Base-by-base conservation (phyloP, 345 rosid genomes). In the Microthlaspi erraticum region DNA sequence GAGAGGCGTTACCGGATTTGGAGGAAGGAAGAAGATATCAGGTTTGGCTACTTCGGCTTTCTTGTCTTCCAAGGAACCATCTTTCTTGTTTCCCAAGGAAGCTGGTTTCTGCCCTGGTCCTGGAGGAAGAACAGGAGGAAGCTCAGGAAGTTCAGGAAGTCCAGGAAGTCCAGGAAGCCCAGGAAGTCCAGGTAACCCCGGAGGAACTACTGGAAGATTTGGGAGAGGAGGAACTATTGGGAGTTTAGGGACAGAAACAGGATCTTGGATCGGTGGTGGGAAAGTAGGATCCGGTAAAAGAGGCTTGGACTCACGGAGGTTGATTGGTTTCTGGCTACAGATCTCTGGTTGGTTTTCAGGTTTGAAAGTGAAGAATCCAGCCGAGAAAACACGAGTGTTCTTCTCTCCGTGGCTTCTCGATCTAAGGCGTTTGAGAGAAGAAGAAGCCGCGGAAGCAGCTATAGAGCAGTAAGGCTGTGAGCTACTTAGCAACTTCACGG, bases 361-460 rank as follows among this genome's bases (percentile, higher is more conserved):
- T 83, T 82, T 94, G 84, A 94, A 91, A 49, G 90, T 77, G 81
- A 91, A 91, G 77, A 84, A 79, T 0, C 99, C 99, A n/a, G 99
- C 95, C 3, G 95, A 94, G 87, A 89, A 94, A 29, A 94, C 70
- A 10, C 82, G 81, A 5, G 68, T 61, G 0, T 50, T 63, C 38
- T 50, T 63, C 38, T 76, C 72, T 55, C 91, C 88, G 2, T 77
- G 73, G 53, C 78, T 82, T 52, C 80, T 79, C 2, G 85, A 74
- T 77, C 78, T 87, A 19, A 93, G 80, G 33, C 66, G 88, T 70
- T 42, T 70, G 12, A 89, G 81, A 16, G 86, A 80, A 18, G 95
- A 81, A 0, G 96, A 84, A 10, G 86, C 76, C 2, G 91, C 88
- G 10, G 85, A 58, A 12, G 97, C 86, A 50, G 97, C 90, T 58